Conservation (phyloP, 2,329 filamentous ascomycete species). For the Xylariomycetidae sp. region DNA sequence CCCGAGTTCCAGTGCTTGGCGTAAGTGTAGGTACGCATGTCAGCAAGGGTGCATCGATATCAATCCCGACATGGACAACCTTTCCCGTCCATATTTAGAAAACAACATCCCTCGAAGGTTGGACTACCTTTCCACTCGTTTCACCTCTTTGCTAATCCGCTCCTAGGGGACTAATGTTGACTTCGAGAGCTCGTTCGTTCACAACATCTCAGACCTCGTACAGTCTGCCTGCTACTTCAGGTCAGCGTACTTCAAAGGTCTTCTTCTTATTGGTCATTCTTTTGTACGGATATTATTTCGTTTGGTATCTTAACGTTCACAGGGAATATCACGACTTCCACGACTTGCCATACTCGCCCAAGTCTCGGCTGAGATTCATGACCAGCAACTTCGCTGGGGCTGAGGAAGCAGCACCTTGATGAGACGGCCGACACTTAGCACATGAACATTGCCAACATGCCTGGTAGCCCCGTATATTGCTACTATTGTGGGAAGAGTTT, state of each 20-base stretch:
- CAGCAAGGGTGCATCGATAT: constrained; percentile 12
- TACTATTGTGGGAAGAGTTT: constrained; percentile 52
- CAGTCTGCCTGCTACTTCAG: neutral
- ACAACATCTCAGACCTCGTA: neutral
- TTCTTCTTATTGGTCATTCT: neutral
- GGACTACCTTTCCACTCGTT: constrained; percentile 10
- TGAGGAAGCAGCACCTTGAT: neutral
- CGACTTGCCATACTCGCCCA: neutral
- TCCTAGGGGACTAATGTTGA: no score
- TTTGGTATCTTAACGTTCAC: neutral
- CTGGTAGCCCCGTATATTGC: no score
- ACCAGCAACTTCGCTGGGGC: no score
- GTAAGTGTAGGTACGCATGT: constrained; percentile 13
- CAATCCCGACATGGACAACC: constrained; percentile 14
- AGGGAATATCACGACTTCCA: neutral
- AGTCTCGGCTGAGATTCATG: neutral
- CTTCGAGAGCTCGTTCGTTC: no score
- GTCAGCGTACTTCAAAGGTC: neutral
- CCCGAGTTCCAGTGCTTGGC: constrained; percentile 16
- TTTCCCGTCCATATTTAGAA: constrained; percentile 20
- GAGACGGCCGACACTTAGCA: neutral
- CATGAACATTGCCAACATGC: constrained; percentile 11
- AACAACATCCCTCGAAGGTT: constrained; percentile 7
- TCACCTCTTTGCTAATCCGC: constrained; percentile 6
- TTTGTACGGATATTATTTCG: neutral